A percentile compares a stretch with the other conserved stretches of the same genome.
Conservation (phyloP, 805 yeast genomes). For the Kodamaea leandrae region DNA sequence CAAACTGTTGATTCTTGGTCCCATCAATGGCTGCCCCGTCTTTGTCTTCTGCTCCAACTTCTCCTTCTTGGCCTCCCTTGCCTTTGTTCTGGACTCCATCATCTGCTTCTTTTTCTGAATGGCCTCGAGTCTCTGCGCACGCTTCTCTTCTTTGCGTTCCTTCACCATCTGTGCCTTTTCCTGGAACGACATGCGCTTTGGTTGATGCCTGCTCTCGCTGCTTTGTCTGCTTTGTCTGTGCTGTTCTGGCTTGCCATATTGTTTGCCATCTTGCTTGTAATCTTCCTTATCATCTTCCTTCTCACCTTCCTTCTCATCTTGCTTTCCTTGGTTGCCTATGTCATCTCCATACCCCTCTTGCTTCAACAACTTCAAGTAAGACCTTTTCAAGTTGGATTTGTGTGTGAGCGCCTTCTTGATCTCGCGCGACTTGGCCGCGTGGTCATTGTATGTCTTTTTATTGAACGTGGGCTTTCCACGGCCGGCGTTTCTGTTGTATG, state of each 20-base stretch:
- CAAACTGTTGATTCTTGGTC: conserved; percentile 76
- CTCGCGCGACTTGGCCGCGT: conserved; percentile 51
- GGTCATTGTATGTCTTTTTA: conserved; percentile 33
- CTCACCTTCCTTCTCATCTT: conserved; percentile 16
- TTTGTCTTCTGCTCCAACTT: conserved; percentile 51
- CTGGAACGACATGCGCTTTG: conserved; percentile 34
- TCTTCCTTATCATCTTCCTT: conserved; percentile 10
- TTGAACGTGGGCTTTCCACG: conserved; percentile 12
- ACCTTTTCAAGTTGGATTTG: conserved; percentile 76
- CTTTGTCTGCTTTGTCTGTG: conserved; percentile 5
- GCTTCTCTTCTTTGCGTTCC: conserved; percentile 44
- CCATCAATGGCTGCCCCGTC: conserved; percentile 88
- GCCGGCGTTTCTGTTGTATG: neutral
- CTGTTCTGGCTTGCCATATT: conserved; percentile 16
- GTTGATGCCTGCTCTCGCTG: neutral
- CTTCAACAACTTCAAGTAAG: conserved; percentile 74
- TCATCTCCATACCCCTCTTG: conserved; percentile 55
- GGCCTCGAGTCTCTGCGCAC: conserved; percentile 36
- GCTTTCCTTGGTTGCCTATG: conserved; percentile 12
- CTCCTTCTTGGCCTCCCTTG: conserved; percentile 45
- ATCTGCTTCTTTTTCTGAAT: conserved; percentile 37
- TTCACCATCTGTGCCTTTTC: conserved; percentile 46
- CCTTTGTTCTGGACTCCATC: conserved; percentile 35
- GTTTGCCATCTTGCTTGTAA: conserved; percentile 14
- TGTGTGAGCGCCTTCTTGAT: conserved; percentile 76